Evolutionary conservation across 441 rosid genomes (phyloP), one percentile per base, ranked within the genome.

Genomic region (Cnidoscolus chayamansa): DNA sequence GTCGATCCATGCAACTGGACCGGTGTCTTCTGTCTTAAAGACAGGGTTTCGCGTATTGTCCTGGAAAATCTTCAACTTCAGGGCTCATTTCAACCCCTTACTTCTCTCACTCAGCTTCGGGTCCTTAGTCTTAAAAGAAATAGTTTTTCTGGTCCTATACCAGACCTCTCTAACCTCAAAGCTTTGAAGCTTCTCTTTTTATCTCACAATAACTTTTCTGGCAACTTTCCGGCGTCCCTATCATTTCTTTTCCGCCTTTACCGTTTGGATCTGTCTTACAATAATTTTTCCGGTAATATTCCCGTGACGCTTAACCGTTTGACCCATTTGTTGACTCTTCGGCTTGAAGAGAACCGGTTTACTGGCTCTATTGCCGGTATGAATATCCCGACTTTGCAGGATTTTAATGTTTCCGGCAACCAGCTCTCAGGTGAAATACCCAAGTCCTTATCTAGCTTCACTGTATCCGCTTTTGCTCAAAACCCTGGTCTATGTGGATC

Each of bases 401-500:
- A 91, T 80, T 84, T 93, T 67, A 95, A 95, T 64, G 89, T 93
- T 45, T 91, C 98, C 13, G 77, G 79, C 47, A 95, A 95, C 85
- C 76, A 75, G 55, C 75, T 95, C 72, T 85, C 87, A 50, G 99
- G 99, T 69, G 76, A 85, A 4, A 82, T 95, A 48, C 98, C 99
- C 0, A 76, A 79, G 45, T 79, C 68, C 20, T 57, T 95, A 0
- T 77, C 86, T 10, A 67, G 72, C 59, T 57, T 89, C 81, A 58
- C 17, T 75, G 1, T 53, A 74, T 80, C 83, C 13, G 77, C 97
- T 40, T 93, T 93, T 71, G 57, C 80, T 37, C 86, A 87, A 9
- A 91, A 88, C 75, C 60, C 78, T 20, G 90, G 76, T 73, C 94
- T 94, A 13, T 94, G 98, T 64, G 98, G 98, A 6, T 80, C 83